Percentiles rank a stretch among this genome's conserved stretches.
Conservation (phyloP, 2,329 filamentous ascomycete species). For the Coniochaeta hoffmannii region DNA sequence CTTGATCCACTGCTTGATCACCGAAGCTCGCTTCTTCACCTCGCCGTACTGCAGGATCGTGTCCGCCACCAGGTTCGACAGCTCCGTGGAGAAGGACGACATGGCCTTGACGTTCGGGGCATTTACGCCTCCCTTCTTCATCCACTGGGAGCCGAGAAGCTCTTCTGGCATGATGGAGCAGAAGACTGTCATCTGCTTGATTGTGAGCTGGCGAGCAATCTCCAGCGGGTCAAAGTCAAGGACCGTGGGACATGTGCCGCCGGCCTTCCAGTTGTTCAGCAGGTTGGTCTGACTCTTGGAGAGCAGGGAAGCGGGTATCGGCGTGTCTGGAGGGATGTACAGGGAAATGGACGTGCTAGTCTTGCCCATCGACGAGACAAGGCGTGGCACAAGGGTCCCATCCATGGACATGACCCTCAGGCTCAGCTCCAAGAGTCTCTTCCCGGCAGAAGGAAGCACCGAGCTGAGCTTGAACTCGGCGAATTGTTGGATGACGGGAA, state of each 20-base stretch:
- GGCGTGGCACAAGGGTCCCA: conserved; percentile 70
- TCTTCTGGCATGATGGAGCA: conserved; percentile 90
- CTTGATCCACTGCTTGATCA: conserved; percentile 99
- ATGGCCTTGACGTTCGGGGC: conserved; percentile 90
- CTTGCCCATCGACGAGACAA: conserved; percentile 83
- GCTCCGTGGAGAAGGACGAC: conserved; percentile 84
- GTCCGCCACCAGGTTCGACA: conserved; percentile 88
- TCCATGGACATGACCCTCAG: conserved; percentile 67
- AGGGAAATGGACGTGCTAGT: conserved; percentile 68
- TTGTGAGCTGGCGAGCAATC: conserved; percentile 82
- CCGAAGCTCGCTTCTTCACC: conserved; percentile 79
- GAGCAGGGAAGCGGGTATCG: conserved; percentile 61
- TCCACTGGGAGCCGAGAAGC: conserved; percentile 87
- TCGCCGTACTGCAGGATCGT: conserved; percentile 86
- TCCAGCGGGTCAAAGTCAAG: conserved; percentile 89
- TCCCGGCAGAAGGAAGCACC: conserved; percentile 68
- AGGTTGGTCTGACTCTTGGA: conserved; percentile 69
- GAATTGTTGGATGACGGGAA: conserved; percentile 72
- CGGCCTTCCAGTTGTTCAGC: conserved; percentile 67
- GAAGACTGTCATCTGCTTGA: conserved; percentile 87
- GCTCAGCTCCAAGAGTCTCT: conserved; percentile 71
- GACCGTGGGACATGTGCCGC: conserved; percentile 63
- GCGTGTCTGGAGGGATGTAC: conserved; percentile 63
- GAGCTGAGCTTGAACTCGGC: conserved; percentile 63
- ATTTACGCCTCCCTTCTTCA: conserved; percentile 71